phyloP scores from a whole-genome alignment of 1,284 basidiomycete species.

The Xanthoconium separans region DNA sequence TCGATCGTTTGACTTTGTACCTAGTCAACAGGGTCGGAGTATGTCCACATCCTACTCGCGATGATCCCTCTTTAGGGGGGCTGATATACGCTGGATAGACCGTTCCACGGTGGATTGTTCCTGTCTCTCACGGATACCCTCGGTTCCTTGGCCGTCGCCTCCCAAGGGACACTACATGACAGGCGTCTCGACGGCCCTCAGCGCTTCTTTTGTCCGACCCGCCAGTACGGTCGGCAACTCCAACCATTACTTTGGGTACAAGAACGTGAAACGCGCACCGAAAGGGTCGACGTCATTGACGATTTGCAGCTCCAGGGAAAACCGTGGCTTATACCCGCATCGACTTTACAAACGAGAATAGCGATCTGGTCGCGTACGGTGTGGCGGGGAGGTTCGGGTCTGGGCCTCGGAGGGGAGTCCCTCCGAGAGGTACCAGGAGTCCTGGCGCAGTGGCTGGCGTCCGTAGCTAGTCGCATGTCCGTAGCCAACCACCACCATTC shows the following conservation, averaged over 20 bases:
- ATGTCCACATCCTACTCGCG: constrained; percentile 24
- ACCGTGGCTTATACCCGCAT: constrained; percentile 81
- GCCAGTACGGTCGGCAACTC: constrained; percentile 64
- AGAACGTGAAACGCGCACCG: not conserved
- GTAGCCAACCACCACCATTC: too few relatives aligned
- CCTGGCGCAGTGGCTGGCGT: too few relatives aligned
- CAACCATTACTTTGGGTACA: constrained; percentile 65
- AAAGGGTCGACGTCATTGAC: not conserved
- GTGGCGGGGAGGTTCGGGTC: too few relatives aligned
- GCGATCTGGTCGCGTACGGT: constrained; percentile 79
- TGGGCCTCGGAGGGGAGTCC: not conserved
- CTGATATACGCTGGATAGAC: constrained; percentile 29
- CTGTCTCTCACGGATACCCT: constrained; percentile 84
- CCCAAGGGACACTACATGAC: constrained; percentile 85
- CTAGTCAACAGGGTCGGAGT: constrained; percentile 76
- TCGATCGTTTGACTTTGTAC: constrained; percentile 1
- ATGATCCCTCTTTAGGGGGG: not conserved
- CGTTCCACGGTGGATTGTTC: constrained; percentile 82
- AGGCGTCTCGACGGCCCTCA: constrained; percentile 86
- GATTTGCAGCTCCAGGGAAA: constrained; percentile 52
- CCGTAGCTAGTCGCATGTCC: too few relatives aligned
- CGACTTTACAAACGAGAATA: constrained; percentile 68
- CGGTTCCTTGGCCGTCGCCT: constrained; percentile 80
- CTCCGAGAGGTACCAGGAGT: too few relatives aligned
- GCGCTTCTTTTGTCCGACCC: constrained; percentile 77